phyloP scores from a whole-genome alignment of 495 filamentous ascomycete species.

The Neurospora hispaniola region DNA sequence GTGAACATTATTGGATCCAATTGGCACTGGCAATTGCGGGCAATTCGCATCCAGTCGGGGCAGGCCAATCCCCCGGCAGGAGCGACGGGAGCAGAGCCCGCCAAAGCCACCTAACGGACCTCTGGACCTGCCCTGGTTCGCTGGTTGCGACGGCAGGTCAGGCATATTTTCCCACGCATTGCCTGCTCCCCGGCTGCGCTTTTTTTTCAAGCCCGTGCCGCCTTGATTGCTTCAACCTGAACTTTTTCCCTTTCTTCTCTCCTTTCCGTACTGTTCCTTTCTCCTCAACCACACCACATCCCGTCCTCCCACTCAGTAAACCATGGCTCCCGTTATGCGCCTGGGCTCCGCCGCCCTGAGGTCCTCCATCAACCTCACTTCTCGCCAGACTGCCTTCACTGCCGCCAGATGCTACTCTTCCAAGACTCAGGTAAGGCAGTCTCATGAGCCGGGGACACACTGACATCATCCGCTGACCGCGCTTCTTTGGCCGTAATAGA shows the following conservation, averaged over 20 bases:
- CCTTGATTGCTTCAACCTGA: conserved; percentile 12
- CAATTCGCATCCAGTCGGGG: not conserved
- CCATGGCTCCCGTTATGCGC: conserved; percentile 73
- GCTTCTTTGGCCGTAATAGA: conserved; percentile 40
- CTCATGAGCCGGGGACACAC: conserved; percentile 8
- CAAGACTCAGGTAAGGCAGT: conserved; percentile 65
- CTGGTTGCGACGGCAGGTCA: not conserved
- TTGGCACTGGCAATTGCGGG: not conserved
- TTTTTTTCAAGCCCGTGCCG: conserved; percentile 20
- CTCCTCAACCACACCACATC: conserved; percentile 11
- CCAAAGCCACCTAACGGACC: not conserved
- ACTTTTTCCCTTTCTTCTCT: conserved; percentile 13
- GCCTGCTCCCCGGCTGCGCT: conserved; percentile 7
- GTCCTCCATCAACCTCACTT: conserved; percentile 51
- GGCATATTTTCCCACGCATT: not conserved
- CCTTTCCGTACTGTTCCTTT: conserved; percentile 20
- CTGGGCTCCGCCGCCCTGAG: conserved; percentile 66
- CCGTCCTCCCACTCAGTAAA: conserved; percentile 17
- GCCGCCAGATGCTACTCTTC: conserved; percentile 81
- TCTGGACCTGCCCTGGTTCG: not conserved
- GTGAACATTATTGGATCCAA: not conserved
- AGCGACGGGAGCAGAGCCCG: not conserved
- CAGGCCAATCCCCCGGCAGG: not conserved
- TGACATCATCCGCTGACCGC: conserved; percentile 23
- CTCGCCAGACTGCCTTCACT: conserved; percentile 61